These are phyloP conservation scores for Amanita jacksonii DNA, from an alignment of 768 basidiomycete genomes.

Conservation along the genomic window DNA sequence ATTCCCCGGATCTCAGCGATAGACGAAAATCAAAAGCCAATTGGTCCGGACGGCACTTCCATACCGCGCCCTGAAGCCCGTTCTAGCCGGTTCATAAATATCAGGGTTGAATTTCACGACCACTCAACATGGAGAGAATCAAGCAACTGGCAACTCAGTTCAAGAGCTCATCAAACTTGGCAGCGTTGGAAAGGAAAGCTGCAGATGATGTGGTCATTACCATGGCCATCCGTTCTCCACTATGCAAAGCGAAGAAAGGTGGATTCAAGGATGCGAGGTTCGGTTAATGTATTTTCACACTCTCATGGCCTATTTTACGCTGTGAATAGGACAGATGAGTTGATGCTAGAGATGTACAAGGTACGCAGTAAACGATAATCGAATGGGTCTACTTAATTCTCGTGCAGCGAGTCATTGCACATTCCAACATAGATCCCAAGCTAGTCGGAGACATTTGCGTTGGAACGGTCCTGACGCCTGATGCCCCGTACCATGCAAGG, in stretches of 20 bases:
- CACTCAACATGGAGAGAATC: slow-evolving; percentile 45
- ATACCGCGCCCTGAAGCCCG: too few relatives aligned
- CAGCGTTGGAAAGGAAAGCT: slow-evolving; percentile 44
- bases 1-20: too few relatives aligned
- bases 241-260: slow-evolving; percentile 72
- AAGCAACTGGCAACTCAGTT: slow-evolving; percentile 59
- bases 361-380: slow-evolving; percentile 20
- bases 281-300: slow-evolving; percentile 12
- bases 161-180: slow-evolving; percentile 33
- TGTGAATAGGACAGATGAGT: slow-evolving; percentile 55
- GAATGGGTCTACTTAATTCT: slow-evolving; percentile 5
- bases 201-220: slow-evolving; percentile 79
- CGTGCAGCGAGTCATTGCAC: slow-evolving; percentile 45
- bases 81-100: too few relatives aligned
- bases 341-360: slow-evolving; percentile 77
- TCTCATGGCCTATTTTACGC: slow-evolving; percentile 3
- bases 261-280: slow-evolving; percentile 63
- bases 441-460: slow-evolving; percentile 73
- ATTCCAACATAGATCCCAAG: slow-evolving; percentile 50
- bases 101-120: background rate
- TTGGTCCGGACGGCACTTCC: too few relatives aligned
- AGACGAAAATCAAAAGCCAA: too few relatives aligned
- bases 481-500: slow-evolving; percentile 61
- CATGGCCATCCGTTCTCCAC: slow-evolving; percentile 66
- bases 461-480: slow-evolving; percentile 62